These are phyloP conservation scores for Psilocybe cyanescens DNA, from an alignment of 768 basidiomycete genomes.

Conservation along the genomic window DNA sequence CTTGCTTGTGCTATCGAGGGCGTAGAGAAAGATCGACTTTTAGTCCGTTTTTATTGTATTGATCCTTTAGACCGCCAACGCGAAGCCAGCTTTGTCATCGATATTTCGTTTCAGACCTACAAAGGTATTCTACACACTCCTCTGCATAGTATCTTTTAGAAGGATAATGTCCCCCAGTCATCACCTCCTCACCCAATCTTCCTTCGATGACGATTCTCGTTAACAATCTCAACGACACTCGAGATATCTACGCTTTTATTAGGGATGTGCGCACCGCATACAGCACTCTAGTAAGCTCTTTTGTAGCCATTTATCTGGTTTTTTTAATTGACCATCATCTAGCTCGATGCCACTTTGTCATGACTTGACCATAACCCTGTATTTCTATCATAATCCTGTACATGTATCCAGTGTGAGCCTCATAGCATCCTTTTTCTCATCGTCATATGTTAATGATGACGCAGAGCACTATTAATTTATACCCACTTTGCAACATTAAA, in stretches of 20 bases:
- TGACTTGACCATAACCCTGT: too few relatives aligned
- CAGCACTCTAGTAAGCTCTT: slow-evolving; percentile 30
- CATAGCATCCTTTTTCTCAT: too few relatives aligned
- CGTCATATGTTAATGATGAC: too few relatives aligned
- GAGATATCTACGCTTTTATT: slow-evolving; percentile 76
- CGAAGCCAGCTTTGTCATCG: slow-evolving; percentile 79
- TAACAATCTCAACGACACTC: slow-evolving; percentile 68
- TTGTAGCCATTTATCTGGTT: not conserved
- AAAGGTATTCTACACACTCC: slow-evolving; percentile 49
- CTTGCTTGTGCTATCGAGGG: slow-evolving; percentile 78
- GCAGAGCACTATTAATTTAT: too few relatives aligned
- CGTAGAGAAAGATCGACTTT: slow-evolving; percentile 69
- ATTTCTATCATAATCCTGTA: too few relatives aligned
- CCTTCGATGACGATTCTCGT: slow-evolving; percentile 70
- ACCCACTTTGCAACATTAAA: too few relatives aligned
- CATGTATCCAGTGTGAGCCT: too few relatives aligned
- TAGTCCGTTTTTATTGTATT: slow-evolving; percentile 72
- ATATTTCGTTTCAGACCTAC: slow-evolving; percentile 64
- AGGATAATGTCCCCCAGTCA: slow-evolving; percentile 47
- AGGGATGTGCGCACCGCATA: slow-evolving; percentile 65
- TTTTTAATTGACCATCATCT: too few relatives aligned
- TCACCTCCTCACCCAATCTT: slow-evolving; percentile 77
- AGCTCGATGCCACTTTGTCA: not conserved
- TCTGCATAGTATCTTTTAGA: too few relatives aligned
- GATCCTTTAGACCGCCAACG: slow-evolving; percentile 59